phyloP scores from a whole-genome alignment of 2,329 filamentous ascomycete genomes.

The Diplodia sapinea region DNA sequence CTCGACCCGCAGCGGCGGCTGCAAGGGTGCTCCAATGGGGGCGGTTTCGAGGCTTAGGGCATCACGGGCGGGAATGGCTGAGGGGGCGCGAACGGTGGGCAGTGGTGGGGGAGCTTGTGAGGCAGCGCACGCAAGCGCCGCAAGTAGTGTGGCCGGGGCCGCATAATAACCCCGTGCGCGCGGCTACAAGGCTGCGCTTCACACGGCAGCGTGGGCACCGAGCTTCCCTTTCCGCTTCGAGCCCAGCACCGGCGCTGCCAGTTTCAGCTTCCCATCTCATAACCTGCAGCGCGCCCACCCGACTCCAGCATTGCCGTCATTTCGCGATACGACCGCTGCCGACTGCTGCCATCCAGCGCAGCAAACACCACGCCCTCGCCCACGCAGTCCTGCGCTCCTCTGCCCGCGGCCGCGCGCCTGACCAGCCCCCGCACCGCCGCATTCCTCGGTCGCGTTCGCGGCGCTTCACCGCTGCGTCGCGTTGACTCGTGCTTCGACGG shows the following conservation, averaged over 20 bases:
- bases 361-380: background rate
- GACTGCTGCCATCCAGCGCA: background rate
- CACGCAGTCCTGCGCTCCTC: background rate
- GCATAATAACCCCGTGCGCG: constrained; percentile 14
- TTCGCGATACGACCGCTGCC: constrained; percentile 19
- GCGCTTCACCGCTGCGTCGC: constrained; percentile 25
- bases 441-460: constrained; percentile 25
- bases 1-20: constrained; percentile 26
- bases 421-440: background rate
- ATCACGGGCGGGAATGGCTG: constrained; percentile 8
- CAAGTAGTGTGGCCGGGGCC: constrained; percentile 4
- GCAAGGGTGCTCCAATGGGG: constrained; percentile 24
- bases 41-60: background rate
- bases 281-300: constrained; percentile 24
- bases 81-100: constrained; percentile 25
- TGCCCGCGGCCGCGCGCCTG: background rate
- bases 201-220: constrained; percentile 10
- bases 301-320: constrained; percentile 23
- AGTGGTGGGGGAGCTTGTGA: background rate
- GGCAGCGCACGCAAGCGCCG: constrained; percentile 17
- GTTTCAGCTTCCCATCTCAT: constrained; percentile 27
- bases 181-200: constrained; percentile 18
- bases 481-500: constrained; percentile 25
- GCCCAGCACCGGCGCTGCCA: constrained; percentile 24
- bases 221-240: constrained; percentile 29